Evolutionary conservation across 768 basidiomycete species (phyloP).

Genomic region (Rhizopogon vesiculosus): DNA sequence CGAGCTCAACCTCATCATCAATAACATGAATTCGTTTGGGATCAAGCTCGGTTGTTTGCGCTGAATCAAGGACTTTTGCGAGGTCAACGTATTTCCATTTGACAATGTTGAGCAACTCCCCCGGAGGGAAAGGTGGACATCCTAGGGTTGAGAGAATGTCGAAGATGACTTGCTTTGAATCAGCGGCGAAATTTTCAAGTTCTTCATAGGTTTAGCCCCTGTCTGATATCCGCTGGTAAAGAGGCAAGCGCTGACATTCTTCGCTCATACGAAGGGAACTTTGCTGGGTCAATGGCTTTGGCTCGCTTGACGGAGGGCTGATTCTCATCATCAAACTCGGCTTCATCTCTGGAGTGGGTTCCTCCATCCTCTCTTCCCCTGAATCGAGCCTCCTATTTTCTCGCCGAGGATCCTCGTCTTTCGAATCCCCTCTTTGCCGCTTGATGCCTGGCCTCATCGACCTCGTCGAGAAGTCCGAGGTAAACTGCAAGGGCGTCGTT

Average conservation of each 20-base stretch:
- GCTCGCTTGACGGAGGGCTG: neutral
- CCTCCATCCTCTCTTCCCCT: neutral
- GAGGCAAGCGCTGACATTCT: neutral
- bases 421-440: neutral
- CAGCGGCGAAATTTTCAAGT: neutral
- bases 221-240: neutral
- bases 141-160: neutral
- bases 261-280: neutral
- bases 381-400: neutral
- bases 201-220: neutral
- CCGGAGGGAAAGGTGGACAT: constrained; percentile 2
- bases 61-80: constrained; percentile 3
- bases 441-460: neutral
- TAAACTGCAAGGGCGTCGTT: neutral
- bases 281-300: neutral
- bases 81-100: constrained; percentile 2
- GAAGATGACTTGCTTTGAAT: neutral
- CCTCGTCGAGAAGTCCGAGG: neutral
- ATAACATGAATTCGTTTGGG: constrained; percentile 4
- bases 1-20: constrained; percentile 4
- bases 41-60: neutral
- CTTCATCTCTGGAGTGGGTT: neutral
- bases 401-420: too few species aligned
- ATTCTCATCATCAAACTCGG: neutral
- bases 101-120: constrained; percentile 10